A percentile compares a stretch with the other conserved stretches of the same genome.
phyloP scores from a whole-genome alignment of 768 basidiomycete species.

The Lactarius pseudohatsudake region DNA sequence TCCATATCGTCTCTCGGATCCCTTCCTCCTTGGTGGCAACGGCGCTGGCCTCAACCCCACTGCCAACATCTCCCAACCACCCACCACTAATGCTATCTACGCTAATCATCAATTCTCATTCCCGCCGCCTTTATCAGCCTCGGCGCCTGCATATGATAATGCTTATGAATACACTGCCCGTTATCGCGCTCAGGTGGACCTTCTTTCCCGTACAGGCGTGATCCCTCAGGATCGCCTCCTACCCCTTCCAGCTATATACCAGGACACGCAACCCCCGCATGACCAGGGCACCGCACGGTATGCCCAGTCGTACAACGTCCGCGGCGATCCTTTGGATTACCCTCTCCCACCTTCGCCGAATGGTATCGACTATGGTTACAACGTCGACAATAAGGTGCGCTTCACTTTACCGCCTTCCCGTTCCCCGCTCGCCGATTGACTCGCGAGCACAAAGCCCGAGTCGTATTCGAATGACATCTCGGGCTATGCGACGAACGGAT shows the following conservation, averaged over 20 bases:
- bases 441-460: conserved; percentile 13
- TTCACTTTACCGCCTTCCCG: background rate
- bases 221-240: conserved; percentile 29
- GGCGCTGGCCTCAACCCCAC: conserved; percentile 9
- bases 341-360: conserved; percentile 20
- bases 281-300: conserved; percentile 22
- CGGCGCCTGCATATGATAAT: conserved; percentile 23
- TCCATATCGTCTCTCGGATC: conserved; percentile 27
- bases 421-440: conserved; percentile 14
- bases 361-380: conserved; percentile 25
- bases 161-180: conserved; percentile 45
- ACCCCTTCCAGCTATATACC: conserved; percentile 25
- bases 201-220: conserved; percentile 40
- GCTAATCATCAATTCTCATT: conserved; percentile 27
- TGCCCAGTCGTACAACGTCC: conserved; percentile 16
- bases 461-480: conserved; percentile 3
- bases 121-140: conserved; percentile 7
- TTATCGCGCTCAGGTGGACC: conserved; percentile 49
- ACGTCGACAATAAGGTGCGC: conserved; percentile 27
- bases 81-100: conserved; percentile 11
- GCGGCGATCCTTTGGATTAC: conserved; percentile 20
- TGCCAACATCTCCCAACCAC: conserved; percentile 6
- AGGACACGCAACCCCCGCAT: conserved; percentile 23
- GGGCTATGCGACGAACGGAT: conserved; percentile 19
- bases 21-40: conserved; percentile 18